Conservation (phyloP, 768 basidiomycete species). For the Phaffia australis region DNA sequence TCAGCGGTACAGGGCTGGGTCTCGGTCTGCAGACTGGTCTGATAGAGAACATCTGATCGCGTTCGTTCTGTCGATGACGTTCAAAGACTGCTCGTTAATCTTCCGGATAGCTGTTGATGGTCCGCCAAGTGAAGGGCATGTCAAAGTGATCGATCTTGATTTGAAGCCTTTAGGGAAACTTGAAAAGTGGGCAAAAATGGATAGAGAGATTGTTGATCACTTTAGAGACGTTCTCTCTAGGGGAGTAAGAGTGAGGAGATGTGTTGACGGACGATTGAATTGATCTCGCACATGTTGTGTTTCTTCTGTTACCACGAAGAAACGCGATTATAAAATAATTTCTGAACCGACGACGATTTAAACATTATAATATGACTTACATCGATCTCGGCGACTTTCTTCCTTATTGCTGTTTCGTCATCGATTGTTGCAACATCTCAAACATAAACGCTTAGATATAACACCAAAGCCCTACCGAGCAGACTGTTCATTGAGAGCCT, state of each 20-base stretch:
- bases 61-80: conserved; percentile 77
- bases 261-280: not conserved
- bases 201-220: conserved; percentile 50
- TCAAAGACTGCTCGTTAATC: conserved; percentile 90
- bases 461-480: too few species aligned
- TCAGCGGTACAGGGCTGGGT: conserved; percentile 42
- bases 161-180: conserved; percentile 60
- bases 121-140: conserved; percentile 30
- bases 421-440: too few species aligned
- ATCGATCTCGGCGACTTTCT: too few species aligned
- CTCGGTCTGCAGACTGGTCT: not conserved
- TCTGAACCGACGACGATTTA: too few species aligned
- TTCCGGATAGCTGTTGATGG: conserved; percentile 36
- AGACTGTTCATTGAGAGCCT: too few species aligned
- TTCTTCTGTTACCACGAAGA: too few species aligned
- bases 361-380: too few species aligned
- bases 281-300: too few species aligned
- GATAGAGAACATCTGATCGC: conserved; percentile 51
- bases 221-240: not conserved
- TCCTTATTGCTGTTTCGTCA: too few species aligned
- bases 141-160: conserved; percentile 78
- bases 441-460: too few species aligned
- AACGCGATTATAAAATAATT: too few species aligned
- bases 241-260: conserved; percentile 3
- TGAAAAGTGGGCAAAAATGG: conserved; percentile 60